phyloP scores from a whole-genome alignment of 306 rosid species.

The Acmispon strigosus region DNA sequence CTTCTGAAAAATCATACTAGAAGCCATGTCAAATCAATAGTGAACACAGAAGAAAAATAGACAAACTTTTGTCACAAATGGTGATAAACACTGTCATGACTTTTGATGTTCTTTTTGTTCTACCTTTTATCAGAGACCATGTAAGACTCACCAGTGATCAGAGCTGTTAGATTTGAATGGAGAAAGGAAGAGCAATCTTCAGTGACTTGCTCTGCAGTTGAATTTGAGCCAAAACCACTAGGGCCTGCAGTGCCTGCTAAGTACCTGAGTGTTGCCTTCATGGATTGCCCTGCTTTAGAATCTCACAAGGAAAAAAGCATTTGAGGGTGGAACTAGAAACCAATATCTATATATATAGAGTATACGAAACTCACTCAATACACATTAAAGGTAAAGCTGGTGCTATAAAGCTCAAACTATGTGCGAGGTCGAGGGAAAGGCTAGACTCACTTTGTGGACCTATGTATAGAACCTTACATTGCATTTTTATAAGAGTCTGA shows the following conservation, averaged over 20 bases:
- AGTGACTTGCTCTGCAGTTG: conserved; percentile 92
- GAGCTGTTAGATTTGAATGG: conserved; percentile 59
- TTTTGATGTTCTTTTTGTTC: neutral
- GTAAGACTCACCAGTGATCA: conserved; percentile 66
- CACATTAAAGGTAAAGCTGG: too few species aligned
- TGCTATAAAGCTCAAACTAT: too few species aligned
- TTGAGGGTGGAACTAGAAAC: conserved; percentile 5
- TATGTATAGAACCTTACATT: too few species aligned
- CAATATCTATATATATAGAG: conserved; percentile 11
- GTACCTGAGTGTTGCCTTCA: conserved; percentile 83
- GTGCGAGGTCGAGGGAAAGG: too few species aligned
- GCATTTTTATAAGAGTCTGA: too few species aligned
- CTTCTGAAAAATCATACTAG: neutral
- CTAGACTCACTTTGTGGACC: too few species aligned
- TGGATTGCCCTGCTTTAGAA: conserved; percentile 29
- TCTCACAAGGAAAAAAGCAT: conserved; percentile 20
- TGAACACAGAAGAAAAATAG: neutral
- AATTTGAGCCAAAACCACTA: conserved; percentile 90
- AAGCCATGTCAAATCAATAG: neutral
- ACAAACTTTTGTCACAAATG: neutral
- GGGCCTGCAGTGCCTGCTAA: conserved; percentile 97
- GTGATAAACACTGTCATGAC: neutral
- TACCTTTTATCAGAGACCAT: neutral
- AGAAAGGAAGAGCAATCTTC: conserved; percentile 21
- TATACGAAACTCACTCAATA: neutral